Evolutionary conservation across 257 asterid genomes (phyloP), one percentile per base, ranked within the genome.

Genomic region (Ophiorrhiza pumila): DNA sequence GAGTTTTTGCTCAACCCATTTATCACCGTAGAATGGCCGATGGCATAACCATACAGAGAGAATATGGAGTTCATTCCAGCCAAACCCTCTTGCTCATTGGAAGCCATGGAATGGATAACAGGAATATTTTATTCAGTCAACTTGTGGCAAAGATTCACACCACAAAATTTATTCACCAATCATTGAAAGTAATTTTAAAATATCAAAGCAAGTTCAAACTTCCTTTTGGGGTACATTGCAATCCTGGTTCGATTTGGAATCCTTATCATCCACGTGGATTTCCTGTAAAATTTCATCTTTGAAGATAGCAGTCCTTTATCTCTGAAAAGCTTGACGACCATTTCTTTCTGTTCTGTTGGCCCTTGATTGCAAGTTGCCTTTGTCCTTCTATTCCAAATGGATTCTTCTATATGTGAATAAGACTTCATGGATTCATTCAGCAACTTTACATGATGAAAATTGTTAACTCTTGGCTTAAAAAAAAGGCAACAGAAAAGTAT

Each of bases 221-320:
- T 71, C 83, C 75, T 78, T 60, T 39, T 31, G 64, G 59, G 62
- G 59, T 71, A 41, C 73, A 43, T 60, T 55, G 63, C 63, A 39
- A 66, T 79, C 80, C 65, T 69, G 55, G 65, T 79, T 25, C 77
- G 71, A 65, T 55, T 67, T 56, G 82, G 88, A 85, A 82, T 87
- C 92, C 85, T 87, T 83, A 82, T 84, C 90, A 73, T 70, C 85
- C 78, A 76, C 80, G 63, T 79, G 39, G 72, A 77, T 43, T 25
- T 53, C 82, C 74, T 62, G 74, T 77, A 68, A 76, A 71, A 56
- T 42, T 68, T 77, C 64, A 85, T 70, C 68, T 77, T 78, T 65
- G 74, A 80, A 78, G 73, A 71, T 76, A 62, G 41, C 53, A 41
- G 53, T 70, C 58, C 46, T 68, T 70, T 78, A 83, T 65, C 66